A percentile compares a stretch with the other conserved stretches of the same genome.
phyloP scores from a whole-genome alignment of 1,284 basidiomycete species.

The Irpex lacteus region DNA sequence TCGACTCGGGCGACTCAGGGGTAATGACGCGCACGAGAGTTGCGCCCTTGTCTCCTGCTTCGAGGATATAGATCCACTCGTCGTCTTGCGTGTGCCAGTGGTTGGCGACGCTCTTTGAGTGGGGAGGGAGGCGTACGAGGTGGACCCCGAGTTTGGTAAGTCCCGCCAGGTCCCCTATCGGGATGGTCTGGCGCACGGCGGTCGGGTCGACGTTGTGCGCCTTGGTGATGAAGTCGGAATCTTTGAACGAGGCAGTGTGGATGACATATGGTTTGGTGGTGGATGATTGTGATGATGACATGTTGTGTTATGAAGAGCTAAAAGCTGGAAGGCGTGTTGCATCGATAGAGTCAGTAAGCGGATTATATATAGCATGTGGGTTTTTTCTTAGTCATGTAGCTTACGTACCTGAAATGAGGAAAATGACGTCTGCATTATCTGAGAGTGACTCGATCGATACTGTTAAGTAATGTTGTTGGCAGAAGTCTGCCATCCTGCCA shows the following conservation, averaged over 20 bases:
- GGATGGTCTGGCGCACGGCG: slow-evolving; percentile 18
- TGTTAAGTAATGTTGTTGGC: no score
- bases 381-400: no score
- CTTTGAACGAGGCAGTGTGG: background rate
- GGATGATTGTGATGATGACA: background rate
- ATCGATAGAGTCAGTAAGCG: no score
- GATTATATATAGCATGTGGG: no score
- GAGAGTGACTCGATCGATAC: no score
- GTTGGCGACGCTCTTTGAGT: slow-evolving; percentile 20
- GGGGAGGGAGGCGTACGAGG: slow-evolving; percentile 22
- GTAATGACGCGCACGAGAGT: slow-evolving; percentile 12
- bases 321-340: no score
- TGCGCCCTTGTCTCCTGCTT: slow-evolving; percentile 21
- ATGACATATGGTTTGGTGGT: background rate
- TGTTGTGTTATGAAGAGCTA: no score
- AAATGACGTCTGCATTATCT: no score
- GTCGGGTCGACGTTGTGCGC: slow-evolving; percentile 8
- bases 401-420: no score
- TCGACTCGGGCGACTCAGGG: background rate
- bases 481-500: no score
- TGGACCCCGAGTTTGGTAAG: slow-evolving; percentile 26
- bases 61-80: slow-evolving; percentile 28
- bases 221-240: background rate
- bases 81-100: slow-evolving; percentile 28
- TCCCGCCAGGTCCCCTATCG: slow-evolving; percentile 24